These are phyloP conservation scores for Cyclaneusma minus DNA, from an alignment of 2,329 filamentous ascomycete species.

Conservation along the genomic window DNA sequence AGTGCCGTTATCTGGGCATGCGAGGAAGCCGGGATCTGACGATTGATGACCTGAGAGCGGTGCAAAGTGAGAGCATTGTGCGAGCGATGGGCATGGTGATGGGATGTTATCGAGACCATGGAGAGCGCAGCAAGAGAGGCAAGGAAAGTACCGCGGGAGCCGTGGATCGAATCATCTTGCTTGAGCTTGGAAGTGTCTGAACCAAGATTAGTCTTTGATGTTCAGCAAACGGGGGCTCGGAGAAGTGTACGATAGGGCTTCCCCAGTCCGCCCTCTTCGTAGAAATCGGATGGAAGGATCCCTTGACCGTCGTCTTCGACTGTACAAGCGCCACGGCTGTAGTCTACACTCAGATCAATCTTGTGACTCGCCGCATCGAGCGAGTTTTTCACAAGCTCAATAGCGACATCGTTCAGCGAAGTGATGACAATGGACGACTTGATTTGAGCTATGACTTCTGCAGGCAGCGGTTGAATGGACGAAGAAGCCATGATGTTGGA, in stretches of 20 bases:
- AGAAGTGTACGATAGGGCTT: constrained; percentile 50
- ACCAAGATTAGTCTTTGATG: constrained; percentile 9
- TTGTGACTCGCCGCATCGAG: constrained; percentile 63
- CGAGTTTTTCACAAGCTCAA: constrained; percentile 66
- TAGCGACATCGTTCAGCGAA: constrained; percentile 53
- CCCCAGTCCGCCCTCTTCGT: constrained; percentile 51
- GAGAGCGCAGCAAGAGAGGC: constrained; percentile 64
- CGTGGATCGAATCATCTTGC: constrained; percentile 33
- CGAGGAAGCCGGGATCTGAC: constrained; percentile 43
- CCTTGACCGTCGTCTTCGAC: constrained; percentile 78
- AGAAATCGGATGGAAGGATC: constrained; percentile 60
- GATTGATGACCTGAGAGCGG: constrained; percentile 47
- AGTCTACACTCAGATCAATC: constrained; percentile 59
- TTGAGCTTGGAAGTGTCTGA: constrained; percentile 67
- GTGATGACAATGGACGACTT: constrained; percentile 72
- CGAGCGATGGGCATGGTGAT: constrained; percentile 40
- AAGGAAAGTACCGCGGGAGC: constrained; percentile 59
- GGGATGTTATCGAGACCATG: constrained; percentile 61
- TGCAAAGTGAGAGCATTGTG: constrained; percentile 55
- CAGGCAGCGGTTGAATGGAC: constrained; percentile 53
- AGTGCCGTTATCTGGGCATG: constrained; percentile 39
- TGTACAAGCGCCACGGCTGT: constrained; percentile 56
- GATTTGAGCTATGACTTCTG: constrained; percentile 60
- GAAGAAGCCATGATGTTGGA: constrained; percentile 10
- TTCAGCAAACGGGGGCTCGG: constrained; percentile 1